Evolutionary conservation across 805 yeast species (phyloP), one percentile per base, ranked within the genome.

Genomic region (Candida ortonii): DNA sequence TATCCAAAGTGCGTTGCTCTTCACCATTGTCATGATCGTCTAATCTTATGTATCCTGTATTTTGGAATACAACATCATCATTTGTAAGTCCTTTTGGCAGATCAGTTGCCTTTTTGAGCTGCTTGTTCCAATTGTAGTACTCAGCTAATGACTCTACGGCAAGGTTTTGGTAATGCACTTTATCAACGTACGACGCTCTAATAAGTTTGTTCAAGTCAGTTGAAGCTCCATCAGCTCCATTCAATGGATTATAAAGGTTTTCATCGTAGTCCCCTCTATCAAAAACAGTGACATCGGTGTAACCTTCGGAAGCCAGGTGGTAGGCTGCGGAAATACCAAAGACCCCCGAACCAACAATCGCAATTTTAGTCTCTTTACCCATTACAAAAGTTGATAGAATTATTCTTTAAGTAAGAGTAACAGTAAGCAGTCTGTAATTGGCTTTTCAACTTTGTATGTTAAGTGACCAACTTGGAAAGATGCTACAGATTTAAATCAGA

Each of bases 311-410:
- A 3, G 57, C 52, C 21, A 71, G 53, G 23, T 67, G 59, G 22
- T 61, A 57, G 3, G 73, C 71, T 1, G 67, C 55, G n/a, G 75
- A 66, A 15, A 71, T 55, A 2, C 78, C 78, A 46, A 68, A 70
- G 14, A 67, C 71, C 18, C 78, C 77, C 6, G 71, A 65, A 12
- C 78, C 78, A n/a, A 69, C 61, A 27, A 71, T 61, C 22, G 62
- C 55, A 28, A 69, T 58, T 20, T 28, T 29, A 21, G 33, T 29
- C 4, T 23, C 18, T 20, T 36, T 34, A 12, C 18, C 12, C 34
- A 37, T 22, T 8, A 4, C 22, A 17, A 22, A 21, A 30, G 17
- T 28, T 26, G 17, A 21, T 25, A 22, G n/a, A 28, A n/a, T n/a
- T n/a, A n/a, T n/a, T n/a, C n/a, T n/a, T n/a, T n/a, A n/a, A n/a